Conservation (phyloP, 2,329 filamentous ascomycete species). For the Clarireedia monteithiana region DNA sequence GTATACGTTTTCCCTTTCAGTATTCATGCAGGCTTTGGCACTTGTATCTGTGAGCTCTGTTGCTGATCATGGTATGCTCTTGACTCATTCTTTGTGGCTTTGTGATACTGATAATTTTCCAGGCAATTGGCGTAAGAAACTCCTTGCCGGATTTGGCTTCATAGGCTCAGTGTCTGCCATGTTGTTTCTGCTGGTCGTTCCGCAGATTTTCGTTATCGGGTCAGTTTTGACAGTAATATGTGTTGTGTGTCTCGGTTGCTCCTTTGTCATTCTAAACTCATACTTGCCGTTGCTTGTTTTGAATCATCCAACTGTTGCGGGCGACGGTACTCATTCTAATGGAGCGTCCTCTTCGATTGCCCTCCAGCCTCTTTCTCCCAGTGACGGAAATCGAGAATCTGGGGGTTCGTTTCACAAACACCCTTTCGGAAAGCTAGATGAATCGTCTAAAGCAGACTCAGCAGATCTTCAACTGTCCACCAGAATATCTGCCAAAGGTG, state of each 20-base stretch:
- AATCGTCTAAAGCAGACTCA: conserved; percentile 38
- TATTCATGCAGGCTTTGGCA: conserved; percentile 77
- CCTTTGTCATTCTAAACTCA: conserved; percentile 89
- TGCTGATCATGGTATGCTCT: conserved; percentile 67
- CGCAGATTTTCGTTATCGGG: conserved; percentile 69
- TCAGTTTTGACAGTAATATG: conserved; percentile 78
- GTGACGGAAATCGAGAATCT: conserved; percentile 1
- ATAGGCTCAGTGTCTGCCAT: conserved; percentile 78
- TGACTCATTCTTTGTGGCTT: not conserved
- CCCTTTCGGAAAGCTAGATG: not conserved
- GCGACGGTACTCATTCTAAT: not conserved
- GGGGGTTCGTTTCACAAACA: not conserved
- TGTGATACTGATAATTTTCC: not conserved
- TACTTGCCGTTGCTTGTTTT: conserved; percentile 86
- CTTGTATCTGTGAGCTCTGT: conserved; percentile 95
- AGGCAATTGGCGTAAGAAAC: conserved; percentile 70
- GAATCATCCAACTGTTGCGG: conserved; percentile 53
- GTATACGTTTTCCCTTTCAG: conserved; percentile 93
- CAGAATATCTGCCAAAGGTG: conserved; percentile 82
- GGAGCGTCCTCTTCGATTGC: conserved; percentile 11
- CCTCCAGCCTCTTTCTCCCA: conserved; percentile 13
- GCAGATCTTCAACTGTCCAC: conserved; percentile 73
- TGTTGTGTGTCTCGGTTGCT: conserved; percentile 89
- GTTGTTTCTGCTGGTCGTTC: conserved; percentile 72
- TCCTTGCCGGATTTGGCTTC: conserved; percentile 76